phyloP scores from a whole-genome alignment of 1,139 yeast species.

The Geotrichum bryndzae region DNA sequence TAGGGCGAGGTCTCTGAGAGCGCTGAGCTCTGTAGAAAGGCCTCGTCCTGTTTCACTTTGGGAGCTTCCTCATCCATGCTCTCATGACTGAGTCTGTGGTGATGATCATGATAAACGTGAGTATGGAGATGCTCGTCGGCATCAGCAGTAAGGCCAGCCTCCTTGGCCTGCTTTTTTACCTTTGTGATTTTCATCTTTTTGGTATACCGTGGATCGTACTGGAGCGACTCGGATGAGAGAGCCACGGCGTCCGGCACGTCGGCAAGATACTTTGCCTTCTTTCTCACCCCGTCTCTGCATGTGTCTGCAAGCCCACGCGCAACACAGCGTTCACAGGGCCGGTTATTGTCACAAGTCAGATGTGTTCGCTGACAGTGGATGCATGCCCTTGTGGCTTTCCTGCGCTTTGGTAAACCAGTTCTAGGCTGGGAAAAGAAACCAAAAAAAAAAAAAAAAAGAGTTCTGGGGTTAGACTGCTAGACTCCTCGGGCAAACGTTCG shows the following conservation, averaged over 20 bases:
- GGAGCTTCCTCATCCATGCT: neutral
- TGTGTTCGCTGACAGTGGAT: slow-evolving; percentile 85
- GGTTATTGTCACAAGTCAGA: slow-evolving; percentile 71
- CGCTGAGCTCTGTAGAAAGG: neutral
- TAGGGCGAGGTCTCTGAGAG: neutral
- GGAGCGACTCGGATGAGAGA: slow-evolving; percentile 19
- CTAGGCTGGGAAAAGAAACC: slow-evolving; percentile 11
- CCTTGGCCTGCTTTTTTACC: neutral
- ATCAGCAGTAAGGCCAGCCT: neutral
- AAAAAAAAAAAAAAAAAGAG: neutral
- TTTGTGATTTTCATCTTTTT: slow-evolving; percentile 3
- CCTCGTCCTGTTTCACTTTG: neutral
- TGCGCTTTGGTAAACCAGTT: slow-evolving; percentile 33
- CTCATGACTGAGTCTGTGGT: neutral
- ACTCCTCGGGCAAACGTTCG: neutral
- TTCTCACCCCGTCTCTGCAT: slow-evolving; percentile 86
- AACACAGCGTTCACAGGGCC: slow-evolving; percentile 84
- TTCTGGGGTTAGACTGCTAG: neutral
- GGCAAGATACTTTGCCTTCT: slow-evolving; percentile 67
- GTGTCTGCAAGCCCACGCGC: slow-evolving; percentile 57
- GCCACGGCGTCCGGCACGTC: slow-evolving; percentile 21
- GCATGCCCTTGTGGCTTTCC: slow-evolving; percentile 82
- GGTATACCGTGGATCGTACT: slow-evolving; percentile 23
- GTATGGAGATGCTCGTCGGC: neutral
- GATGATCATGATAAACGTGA: neutral